Conservation (phyloP, 2,329 filamentous ascomycete species). For the Teratosphaeriaceae sp. region DNA sequence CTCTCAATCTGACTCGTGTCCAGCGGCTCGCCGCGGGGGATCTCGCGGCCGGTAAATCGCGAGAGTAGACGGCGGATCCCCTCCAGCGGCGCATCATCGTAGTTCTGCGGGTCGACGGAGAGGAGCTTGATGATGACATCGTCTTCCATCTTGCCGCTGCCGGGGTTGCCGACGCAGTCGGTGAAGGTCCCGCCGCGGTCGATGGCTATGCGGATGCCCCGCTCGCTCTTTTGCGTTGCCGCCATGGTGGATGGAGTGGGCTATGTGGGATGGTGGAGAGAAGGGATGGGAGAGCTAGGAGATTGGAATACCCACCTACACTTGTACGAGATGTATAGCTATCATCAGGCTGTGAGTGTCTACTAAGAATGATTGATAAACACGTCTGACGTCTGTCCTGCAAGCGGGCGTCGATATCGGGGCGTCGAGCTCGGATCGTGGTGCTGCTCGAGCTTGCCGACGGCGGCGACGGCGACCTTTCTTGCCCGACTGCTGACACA, state of each 20-base stretch:
- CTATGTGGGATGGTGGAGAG: not conserved
- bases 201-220: conserved; percentile 69
- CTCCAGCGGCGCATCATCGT: conserved; percentile 83
- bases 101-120: conserved; percentile 85
- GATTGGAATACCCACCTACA: not conserved
- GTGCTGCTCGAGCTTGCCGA: too few species aligned
- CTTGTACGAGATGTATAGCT: not conserved
- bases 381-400: too few species aligned
- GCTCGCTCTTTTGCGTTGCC: conserved; percentile 6
- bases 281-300: not conserved
- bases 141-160: conserved; percentile 59
- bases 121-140: conserved; percentile 82
- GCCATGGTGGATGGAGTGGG: conserved; percentile 3
- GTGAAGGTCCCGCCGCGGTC: conserved; percentile 84
- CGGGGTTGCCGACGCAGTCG: conserved; percentile 79
- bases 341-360: too few species aligned
- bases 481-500: too few species aligned
- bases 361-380: not conserved
- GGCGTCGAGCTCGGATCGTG: too few species aligned
- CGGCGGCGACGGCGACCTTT: too few species aligned
- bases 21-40: conserved; percentile 70
- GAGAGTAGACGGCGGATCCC: conserved; percentile 82
- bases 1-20: conserved; percentile 81
- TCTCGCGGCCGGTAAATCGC: conserved; percentile 66
- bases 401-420: too few species aligned